Evolutionary conservation across 2,329 filamentous ascomycete genomes (phyloP).

Genomic region (Fusarium concolor): DNA sequence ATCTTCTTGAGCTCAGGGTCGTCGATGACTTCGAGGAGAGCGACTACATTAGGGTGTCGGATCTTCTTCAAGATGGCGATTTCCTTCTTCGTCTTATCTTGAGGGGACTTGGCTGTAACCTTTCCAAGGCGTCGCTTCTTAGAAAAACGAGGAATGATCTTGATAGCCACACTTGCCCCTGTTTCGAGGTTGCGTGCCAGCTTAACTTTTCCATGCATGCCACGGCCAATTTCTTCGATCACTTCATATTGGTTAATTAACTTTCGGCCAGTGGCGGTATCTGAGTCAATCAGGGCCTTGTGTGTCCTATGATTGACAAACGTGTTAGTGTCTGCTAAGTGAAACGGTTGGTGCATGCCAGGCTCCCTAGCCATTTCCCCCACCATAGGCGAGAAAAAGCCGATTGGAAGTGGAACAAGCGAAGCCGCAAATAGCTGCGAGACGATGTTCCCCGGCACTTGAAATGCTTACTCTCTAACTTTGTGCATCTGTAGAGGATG

Average conservation of each 20-base stretch:
- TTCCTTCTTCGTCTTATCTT: slow-evolving; percentile 91
- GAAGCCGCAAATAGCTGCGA: background rate
- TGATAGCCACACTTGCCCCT: slow-evolving; percentile 89
- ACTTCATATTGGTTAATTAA: slow-evolving; percentile 98
- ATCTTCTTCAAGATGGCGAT: slow-evolving; percentile 99
- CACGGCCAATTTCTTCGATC: slow-evolving; percentile 93
- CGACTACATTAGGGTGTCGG: slow-evolving; percentile 95
- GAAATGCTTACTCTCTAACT: slow-evolving; percentile 76
- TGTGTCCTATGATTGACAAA: slow-evolving; percentile 71
- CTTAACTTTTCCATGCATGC: slow-evolving; percentile 98
- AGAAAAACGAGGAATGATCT: slow-evolving; percentile 96
- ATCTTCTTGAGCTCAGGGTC: slow-evolving; percentile 97
- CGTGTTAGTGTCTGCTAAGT: slow-evolving; percentile 31
- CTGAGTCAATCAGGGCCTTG: slow-evolving; percentile 89
- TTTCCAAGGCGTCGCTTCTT: slow-evolving; percentile 93
- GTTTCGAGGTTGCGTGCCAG: slow-evolving; percentile 84
- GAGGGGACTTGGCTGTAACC: slow-evolving; percentile 72
- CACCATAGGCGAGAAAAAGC: slow-evolving; percentile 12
- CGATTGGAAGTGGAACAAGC: slow-evolving; percentile 10
- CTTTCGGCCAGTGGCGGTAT: slow-evolving; percentile 90
- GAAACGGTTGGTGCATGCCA: slow-evolving; percentile 18
- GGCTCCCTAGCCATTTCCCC: slow-evolving; percentile 20
- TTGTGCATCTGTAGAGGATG: slow-evolving; percentile 78
- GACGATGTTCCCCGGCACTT: slow-evolving; percentile 7
- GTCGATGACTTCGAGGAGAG: slow-evolving; percentile 95